These are phyloP conservation scores for Trematosphaeria pertusa DNA, from an alignment of 2,329 filamentous ascomycete genomes.

Conservation along the genomic window DNA sequence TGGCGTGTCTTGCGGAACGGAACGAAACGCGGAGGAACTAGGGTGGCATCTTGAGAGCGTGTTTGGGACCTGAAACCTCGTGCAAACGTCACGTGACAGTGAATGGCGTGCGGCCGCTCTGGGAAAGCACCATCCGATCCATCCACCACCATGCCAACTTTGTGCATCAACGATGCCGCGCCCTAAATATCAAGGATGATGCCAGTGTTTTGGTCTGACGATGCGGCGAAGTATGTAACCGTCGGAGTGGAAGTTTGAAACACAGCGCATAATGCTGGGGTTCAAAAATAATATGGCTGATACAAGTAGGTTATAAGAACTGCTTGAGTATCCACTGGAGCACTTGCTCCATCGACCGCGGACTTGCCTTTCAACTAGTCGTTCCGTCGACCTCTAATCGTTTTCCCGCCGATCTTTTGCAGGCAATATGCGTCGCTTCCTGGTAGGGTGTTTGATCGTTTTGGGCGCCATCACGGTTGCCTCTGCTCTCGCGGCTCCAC, in stretches of 20 bases:
- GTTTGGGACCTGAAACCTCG: too few relatives aligned
- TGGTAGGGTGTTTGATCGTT: slow-evolving; percentile 10
- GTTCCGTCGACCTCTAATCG: slow-evolving; percentile 9
- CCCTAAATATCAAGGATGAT: slow-evolving; percentile 4
- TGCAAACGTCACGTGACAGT: too few relatives aligned
- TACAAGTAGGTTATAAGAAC: slow-evolving; percentile 5
- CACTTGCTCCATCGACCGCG: not conserved
- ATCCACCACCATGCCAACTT: too few relatives aligned
- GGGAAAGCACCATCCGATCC: too few relatives aligned
- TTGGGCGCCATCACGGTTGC: slow-evolving; percentile 22
- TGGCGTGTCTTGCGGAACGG: too few relatives aligned
- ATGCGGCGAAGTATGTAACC: slow-evolving; percentile 19
- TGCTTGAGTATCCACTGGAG: slow-evolving; percentile 1
- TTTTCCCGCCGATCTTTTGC: slow-evolving; percentile 3
- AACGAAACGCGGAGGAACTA: too few relatives aligned
- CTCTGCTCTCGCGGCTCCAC: slow-evolving; percentile 23
- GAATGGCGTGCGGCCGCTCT: too few relatives aligned
- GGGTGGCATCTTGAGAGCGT: too few relatives aligned
- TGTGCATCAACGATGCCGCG: too few relatives aligned
- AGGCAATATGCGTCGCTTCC: slow-evolving; percentile 17
- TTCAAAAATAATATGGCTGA: slow-evolving; percentile 12
- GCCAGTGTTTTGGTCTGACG: not conserved
- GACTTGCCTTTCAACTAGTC: not conserved
- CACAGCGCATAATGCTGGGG: slow-evolving; percentile 24
- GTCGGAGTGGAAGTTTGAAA: slow-evolving; percentile 24